Evolutionary conservation across 768 basidiomycete species (phyloP).

Genomic region (Boletales sp.): DNA sequence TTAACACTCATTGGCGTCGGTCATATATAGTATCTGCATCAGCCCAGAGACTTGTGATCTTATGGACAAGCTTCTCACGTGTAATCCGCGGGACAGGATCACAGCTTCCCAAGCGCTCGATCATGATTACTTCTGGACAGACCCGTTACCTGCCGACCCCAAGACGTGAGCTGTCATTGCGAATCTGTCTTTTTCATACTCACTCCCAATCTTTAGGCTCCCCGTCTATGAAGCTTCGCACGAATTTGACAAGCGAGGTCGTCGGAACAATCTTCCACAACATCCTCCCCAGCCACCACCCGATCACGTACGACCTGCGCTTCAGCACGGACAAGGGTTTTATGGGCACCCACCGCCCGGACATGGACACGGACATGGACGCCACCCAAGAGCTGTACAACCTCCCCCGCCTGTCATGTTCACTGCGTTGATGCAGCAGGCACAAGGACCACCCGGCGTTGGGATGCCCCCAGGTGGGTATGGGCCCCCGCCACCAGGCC

Average conservation of each 20-base stretch:
- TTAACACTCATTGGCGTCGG: constrained; percentile 3
- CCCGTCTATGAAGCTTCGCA: constrained; percentile 80
- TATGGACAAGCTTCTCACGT: constrained; percentile 74
- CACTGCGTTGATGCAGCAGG: constrained; percentile 30
- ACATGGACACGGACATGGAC: constrained; percentile 21
- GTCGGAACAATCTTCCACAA: constrained; percentile 40
- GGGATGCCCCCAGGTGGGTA: constrained; percentile 10
- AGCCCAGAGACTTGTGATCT: constrained; percentile 75
- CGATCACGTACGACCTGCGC: constrained; percentile 33
- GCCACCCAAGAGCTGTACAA: constrained; percentile 29
- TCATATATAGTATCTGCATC: constrained; percentile 42
- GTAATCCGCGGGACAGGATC: constrained; percentile 80
- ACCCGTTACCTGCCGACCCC: constrained; percentile 83
- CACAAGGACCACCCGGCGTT: constrained; percentile 9
- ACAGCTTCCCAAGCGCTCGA: constrained; percentile 86
- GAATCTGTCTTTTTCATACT: background rate
- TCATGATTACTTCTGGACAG: constrained; percentile 93
- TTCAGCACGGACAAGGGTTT: constrained; percentile 26
- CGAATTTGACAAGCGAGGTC: constrained; percentile 74
- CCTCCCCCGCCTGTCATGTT: constrained; percentile 26
- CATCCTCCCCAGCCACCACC: constrained; percentile 27
- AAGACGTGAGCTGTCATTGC: constrained; percentile 53
- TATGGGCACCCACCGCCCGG: constrained; percentile 33
- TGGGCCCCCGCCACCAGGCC: constrained; percentile 9
- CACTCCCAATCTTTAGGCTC: constrained; percentile 39